Evolutionary conservation across 2,329 filamentous ascomycete species (phyloP), one percentile per base, ranked within the genome.

Genomic region (Didymella lethalis): DNA sequence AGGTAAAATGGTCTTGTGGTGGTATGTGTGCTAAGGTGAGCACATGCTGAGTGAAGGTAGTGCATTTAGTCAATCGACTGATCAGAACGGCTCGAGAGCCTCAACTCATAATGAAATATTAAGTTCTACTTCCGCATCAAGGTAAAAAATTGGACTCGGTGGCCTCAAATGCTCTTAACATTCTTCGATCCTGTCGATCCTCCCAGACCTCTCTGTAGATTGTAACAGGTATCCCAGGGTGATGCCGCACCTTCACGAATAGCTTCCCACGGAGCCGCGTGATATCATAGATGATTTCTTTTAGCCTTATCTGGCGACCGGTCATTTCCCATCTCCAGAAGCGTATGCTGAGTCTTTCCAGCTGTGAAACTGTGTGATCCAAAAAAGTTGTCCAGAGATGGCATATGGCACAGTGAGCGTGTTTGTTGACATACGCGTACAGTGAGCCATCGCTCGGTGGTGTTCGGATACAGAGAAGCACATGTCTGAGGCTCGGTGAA

Each of bases 291-390:
- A 49, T 18, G 4, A 53, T 6, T 7, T 53, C 44, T 26, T 48
- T 31, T 1, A 58, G 28, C 6, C 18, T n/a, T 11, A 44, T 48
- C 3, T 18, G 11, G 12, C 49, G 44, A 6, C 45, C 55, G 7
- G 12, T 48, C 41, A 44, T 44, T 16, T 61, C 55, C 62, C 57
- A 62, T 25, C 59, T 57, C 64, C 64, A 66, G 11, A 61, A 57
- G 1, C 31, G 44, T 20, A 66, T 26, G 11, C 41, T 57, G 11
- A 63, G 46, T 20, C 29, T 50, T 11, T 63, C 52, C 11, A 63
- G 43, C 11, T 50, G 34, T 5, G 41, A 48, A 2, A 48, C 18
- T 29, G 43, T 12, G 4, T 16, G n/a, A 11, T 43, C 44, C 11
- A 18, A 23, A 34, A 56, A 62, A 0, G 12, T 52, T 2, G 41